Conservation (phyloP, 2,329 filamentous ascomycete genomes). For the Cercospora sp. region DNA sequence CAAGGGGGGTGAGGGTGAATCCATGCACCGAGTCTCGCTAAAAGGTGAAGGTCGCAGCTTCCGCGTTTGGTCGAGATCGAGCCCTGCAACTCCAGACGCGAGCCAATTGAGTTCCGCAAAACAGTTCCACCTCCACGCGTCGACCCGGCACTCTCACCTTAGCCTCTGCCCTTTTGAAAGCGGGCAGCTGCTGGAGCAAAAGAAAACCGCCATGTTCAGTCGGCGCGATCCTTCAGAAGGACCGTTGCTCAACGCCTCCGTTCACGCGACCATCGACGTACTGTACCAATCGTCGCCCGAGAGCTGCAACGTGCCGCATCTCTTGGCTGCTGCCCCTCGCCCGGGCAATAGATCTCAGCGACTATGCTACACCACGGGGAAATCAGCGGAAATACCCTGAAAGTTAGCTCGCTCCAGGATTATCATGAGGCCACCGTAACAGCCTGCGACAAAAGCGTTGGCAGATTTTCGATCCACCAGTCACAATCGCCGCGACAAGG, state of each 20-base stretch:
- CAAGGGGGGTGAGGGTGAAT: conserved; percentile 1
- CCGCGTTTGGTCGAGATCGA: not conserved
- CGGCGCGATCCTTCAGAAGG: not conserved
- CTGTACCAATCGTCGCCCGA: not conserved
- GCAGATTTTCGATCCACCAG: not conserved
- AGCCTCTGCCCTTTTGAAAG: not conserved
- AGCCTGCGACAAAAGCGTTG: conserved; percentile 6
- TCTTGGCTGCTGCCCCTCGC: not conserved
- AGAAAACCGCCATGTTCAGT: not conserved
- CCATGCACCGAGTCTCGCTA: not conserved
- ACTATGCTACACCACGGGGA: not conserved
- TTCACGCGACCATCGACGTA: not conserved
- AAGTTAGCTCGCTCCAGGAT: not conserved
- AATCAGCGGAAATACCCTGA: conserved; percentile 3
- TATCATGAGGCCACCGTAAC: not conserved
- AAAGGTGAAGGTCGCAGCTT: conserved; percentile 2
- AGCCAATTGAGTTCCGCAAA: not conserved
- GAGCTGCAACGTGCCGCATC: not conserved
- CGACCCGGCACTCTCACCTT: not conserved
- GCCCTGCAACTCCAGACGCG: not conserved
- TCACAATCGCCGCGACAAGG: not conserved
- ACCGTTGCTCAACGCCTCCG: not conserved
- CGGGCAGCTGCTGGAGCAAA: not conserved
- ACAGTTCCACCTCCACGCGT: conserved; percentile 3
- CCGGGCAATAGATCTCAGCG: not conserved